These are phyloP conservation scores for Chaetoscypha palmicola DNA, from an alignment of 2,329 filamentous ascomycete species.

Conservation along the genomic window DNA sequence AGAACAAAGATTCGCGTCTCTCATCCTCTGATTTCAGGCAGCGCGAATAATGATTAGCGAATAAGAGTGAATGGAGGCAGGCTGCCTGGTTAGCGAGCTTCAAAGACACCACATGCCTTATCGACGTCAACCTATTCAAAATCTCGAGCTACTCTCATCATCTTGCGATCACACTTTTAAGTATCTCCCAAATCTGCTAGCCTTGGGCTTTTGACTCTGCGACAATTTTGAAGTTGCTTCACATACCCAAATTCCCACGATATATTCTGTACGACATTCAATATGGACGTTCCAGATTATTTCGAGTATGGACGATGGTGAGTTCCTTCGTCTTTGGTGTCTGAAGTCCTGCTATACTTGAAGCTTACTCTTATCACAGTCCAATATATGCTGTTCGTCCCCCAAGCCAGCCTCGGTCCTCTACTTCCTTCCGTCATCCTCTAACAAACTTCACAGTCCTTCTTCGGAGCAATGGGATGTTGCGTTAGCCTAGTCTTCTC, in stretches of 20 bases:
- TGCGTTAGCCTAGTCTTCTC: slow-evolving; percentile 88
- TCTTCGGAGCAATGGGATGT: slow-evolving; percentile 95
- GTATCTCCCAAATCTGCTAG: no score
- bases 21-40: no score
- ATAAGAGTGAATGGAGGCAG: neutral
- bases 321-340: neutral
- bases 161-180: neutral
- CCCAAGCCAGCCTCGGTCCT: neutral
- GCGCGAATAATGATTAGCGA: neutral
- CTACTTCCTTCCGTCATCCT: neutral
- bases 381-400: slow-evolving; percentile 8
- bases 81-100: slow-evolving; percentile 4
- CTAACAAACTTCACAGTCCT: slow-evolving; percentile 46
- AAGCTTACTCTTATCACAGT: no score
- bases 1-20: no score
- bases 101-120: neutral
- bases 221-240: no score
- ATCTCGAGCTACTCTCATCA: neutral
- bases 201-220: no score
- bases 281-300: slow-evolving; percentile 6
- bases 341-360: no score
- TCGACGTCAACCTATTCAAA: neutral
- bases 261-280: neutral
- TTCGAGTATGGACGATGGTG: slow-evolving; percentile 7
- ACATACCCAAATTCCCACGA: no score